phyloP scores from a whole-genome alignment of 352 stramenopile genomes.

The Phytophthora capsici region DNA sequence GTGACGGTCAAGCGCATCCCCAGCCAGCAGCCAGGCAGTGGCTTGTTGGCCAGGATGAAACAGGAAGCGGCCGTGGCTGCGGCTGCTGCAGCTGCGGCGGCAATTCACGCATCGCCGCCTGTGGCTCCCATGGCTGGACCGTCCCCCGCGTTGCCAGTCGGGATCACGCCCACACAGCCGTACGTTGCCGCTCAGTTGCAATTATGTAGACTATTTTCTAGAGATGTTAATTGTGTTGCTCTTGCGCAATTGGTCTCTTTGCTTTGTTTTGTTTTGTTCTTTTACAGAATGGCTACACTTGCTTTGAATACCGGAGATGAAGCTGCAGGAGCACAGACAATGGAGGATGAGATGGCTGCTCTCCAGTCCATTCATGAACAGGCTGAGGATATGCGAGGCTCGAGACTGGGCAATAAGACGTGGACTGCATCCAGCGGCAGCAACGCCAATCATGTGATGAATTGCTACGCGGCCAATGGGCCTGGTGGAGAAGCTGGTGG shows the following conservation, averaged over 20 bases:
- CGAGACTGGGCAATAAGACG: conserved; percentile 85
- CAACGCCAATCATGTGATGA: conserved; percentile 81
- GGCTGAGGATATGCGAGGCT: conserved; percentile 79
- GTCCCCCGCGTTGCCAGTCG: conserved; percentile 44
- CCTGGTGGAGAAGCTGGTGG: conserved; percentile 40
- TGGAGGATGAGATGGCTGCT: conserved; percentile 86
- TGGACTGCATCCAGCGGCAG: conserved; percentile 79
- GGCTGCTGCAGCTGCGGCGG: conserved; percentile 50
- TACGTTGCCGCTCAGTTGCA: conserved; percentile 40
- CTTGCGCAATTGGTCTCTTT: conserved; percentile 12
- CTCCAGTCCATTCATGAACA: conserved; percentile 87
- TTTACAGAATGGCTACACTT: conserved; percentile 38
- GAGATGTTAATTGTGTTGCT: conserved; percentile 1
- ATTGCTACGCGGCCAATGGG: conserved; percentile 70
- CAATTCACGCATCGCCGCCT: conserved; percentile 43
- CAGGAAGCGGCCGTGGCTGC: conserved; percentile 74
- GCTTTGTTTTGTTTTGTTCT: conserved; percentile 8
- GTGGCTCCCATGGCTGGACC: conserved; percentile 49
- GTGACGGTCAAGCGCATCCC: conserved; percentile 93
- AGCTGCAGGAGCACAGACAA: conserved; percentile 68
- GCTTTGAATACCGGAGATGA: conserved; percentile 23
- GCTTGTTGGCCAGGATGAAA: conserved; percentile 86
- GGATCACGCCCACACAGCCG: conserved; percentile 35
- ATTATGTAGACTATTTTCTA: conserved; percentile 11
- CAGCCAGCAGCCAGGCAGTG: conserved; percentile 75